Conservation (phyloP, 176 grass and related monocot genomes). For the Canna indica region DNA sequence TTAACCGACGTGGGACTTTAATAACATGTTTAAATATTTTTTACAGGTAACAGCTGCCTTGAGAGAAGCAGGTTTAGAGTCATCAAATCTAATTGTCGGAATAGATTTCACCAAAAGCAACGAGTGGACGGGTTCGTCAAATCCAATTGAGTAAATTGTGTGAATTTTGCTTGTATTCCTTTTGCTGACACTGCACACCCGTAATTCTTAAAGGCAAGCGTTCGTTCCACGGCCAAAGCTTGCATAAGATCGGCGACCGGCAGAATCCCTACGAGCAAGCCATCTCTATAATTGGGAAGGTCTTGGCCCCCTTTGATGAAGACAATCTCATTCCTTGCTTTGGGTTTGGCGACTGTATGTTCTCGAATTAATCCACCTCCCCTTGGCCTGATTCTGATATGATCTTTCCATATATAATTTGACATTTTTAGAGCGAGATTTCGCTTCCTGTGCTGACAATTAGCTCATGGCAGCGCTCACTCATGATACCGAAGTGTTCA, state of each 20-base stretch:
- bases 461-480: slow-evolving; percentile 42
- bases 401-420: no score
- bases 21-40: no score
- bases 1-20: no score
- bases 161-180: not conserved
- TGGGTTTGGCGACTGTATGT: slow-evolving; percentile 81
- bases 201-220: slow-evolving; percentile 48
- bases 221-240: slow-evolving; percentile 71
- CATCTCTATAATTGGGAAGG: slow-evolving; percentile 79
- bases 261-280: slow-evolving; percentile 88
- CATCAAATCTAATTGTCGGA: slow-evolving; percentile 83
- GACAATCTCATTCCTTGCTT: slow-evolving; percentile 90
- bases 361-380: no score
- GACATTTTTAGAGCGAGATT: not conserved
- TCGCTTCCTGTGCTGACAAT: not conserved
- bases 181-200: not conserved
- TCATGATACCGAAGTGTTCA: slow-evolving; percentile 71
- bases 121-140: slow-evolving; percentile 71
- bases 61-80: slow-evolving; percentile 60
- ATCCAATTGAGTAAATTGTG: not conserved
- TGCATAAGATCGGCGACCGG: slow-evolving; percentile 38
- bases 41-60: slow-evolving; percentile 50
- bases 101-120: slow-evolving; percentile 99
- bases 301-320: slow-evolving; percentile 80
- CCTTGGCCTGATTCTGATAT: no score